Conservation (phyloP, 345 rosid genomes). For the Gossypium raimondii region DNA sequence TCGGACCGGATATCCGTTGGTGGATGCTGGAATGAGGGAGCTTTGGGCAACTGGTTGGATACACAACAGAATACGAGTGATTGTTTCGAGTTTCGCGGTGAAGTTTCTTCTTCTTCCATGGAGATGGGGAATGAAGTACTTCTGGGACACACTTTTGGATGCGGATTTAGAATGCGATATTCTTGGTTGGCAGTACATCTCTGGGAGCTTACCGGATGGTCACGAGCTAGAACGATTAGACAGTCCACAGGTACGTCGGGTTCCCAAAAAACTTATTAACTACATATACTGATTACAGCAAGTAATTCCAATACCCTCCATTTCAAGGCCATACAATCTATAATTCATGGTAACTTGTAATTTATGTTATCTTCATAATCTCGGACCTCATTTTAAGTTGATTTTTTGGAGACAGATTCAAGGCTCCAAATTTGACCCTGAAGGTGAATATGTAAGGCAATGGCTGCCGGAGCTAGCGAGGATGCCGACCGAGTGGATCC, state of each 20-base stretch:
- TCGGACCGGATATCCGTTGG: constrained; percentile 88
- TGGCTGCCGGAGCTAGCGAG: constrained; percentile 97
- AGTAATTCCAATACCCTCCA: background rate
- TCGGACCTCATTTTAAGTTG: constrained; percentile 16
- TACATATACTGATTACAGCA: background rate
- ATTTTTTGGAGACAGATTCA: constrained; percentile 49
- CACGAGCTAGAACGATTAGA: constrained; percentile 89
- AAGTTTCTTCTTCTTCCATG: constrained; percentile 87
- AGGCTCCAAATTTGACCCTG: constrained; percentile 75
- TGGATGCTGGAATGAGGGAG: constrained; percentile 98
- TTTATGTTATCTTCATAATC: background rate
- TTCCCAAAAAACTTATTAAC: constrained; percentile 18
- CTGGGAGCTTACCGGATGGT: constrained; percentile 91
- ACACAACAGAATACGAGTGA: constrained; percentile 83
- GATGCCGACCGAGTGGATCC: constrained; percentile 89
- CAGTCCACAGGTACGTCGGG: constrained; percentile 58
- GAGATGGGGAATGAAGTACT: constrained; percentile 98
- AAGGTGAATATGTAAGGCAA: constrained; percentile 87
- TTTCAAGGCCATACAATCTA: background rate
- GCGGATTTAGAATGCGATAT: constrained; percentile 87
- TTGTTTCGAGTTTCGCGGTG: constrained; percentile 88
- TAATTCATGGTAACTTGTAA: background rate
- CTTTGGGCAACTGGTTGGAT: constrained; percentile 99
- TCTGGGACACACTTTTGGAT: constrained; percentile 94
- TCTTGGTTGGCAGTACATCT: constrained; percentile 97